Evolutionary conservation across 1,139 yeast genomes (phyloP).

Genomic region (Zygosaccharomyces pseudobailii): DNA sequence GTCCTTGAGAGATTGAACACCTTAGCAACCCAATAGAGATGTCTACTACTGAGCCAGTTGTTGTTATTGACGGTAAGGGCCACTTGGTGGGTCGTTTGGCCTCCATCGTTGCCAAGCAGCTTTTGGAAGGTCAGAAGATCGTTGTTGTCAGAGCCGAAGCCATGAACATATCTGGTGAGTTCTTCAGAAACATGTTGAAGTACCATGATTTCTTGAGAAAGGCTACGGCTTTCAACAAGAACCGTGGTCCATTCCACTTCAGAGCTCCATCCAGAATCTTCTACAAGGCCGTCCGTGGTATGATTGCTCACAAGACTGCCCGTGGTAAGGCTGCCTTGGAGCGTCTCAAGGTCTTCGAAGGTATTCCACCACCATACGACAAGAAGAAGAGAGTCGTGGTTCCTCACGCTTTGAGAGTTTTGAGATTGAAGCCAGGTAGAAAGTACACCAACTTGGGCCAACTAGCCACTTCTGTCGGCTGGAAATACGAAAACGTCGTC

Average conservation of each 20-base stretch:
- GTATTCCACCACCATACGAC: constrained; percentile 99
- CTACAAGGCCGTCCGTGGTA: constrained; percentile 99
- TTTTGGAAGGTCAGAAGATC: constrained; percentile 96
- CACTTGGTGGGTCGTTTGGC: constrained; percentile 99
- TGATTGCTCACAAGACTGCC: constrained; percentile 99
- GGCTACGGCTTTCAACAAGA: constrained; percentile 98
- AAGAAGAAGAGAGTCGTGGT: constrained; percentile 99
- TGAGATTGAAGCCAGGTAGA: constrained; percentile 99
- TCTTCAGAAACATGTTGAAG: constrained; percentile 99
- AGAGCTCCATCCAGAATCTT: constrained; percentile 99
- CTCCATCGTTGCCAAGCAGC: constrained; percentile 96
- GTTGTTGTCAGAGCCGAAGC: constrained; percentile 98
- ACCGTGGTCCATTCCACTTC: constrained; percentile 99
- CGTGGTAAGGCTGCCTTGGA: constrained; percentile 99
- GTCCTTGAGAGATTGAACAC: background rate
- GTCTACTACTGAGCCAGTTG: constrained; percentile 95
- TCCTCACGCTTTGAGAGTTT: constrained; percentile 99
- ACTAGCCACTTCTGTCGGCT: constrained; percentile 95
- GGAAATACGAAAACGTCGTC: constrained; percentile 99
- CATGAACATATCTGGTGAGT: constrained; percentile 98
- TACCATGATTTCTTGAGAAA: constrained; percentile 99
- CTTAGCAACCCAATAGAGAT: constrained; percentile 40
- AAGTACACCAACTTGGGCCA: constrained; percentile 98
- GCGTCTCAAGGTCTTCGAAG: constrained; percentile 99
- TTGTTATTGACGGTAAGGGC: constrained; percentile 97